These are phyloP conservation scores for Zoysia japonica DNA, from an alignment of 176 grass and related monocot genomes.

Conservation along the genomic window DNA sequence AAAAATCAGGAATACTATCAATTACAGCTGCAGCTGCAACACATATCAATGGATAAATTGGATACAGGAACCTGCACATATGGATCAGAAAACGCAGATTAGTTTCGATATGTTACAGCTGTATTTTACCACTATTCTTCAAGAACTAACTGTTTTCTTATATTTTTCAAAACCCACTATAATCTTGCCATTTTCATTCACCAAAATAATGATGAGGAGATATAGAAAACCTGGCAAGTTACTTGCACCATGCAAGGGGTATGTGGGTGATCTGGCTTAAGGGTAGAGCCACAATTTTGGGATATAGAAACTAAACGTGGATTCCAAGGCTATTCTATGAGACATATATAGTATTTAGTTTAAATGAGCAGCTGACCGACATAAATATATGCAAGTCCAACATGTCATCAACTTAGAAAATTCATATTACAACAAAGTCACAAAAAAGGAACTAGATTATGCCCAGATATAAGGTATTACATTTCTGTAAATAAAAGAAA, in stretches of 20 bases:
- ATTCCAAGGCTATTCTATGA: constrained; percentile 4
- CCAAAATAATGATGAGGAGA: neutral
- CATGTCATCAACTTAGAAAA: neutral
- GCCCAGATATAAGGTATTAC: neutral
- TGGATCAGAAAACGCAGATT: constrained; percentile 27
- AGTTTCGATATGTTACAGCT: constrained; percentile 17
- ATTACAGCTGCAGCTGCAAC: constrained; percentile 85
- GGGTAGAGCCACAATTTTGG: neutral
- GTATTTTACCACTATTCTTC: neutral
- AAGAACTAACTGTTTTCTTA: neutral
- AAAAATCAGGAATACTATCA: constrained; percentile 80
- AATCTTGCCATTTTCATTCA: neutral
- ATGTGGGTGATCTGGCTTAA: too few species aligned
- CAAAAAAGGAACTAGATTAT: constrained; percentile 10
- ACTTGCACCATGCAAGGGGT: neutral
- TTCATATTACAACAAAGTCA: constrained; percentile 23
- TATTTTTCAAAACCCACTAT: constrained; percentile 10
- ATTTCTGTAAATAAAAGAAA: neutral
- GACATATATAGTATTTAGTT: neutral
- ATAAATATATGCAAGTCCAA: constrained; percentile 23
- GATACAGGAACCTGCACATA: constrained; percentile 89
- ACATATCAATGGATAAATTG: constrained; percentile 97
- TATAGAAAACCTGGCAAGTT: neutral
- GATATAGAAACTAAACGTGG: constrained; percentile 1
- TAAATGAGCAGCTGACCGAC: neutral